Evolutionary conservation across 345 rosid species (phyloP), one percentile per base, ranked within the genome.

Genomic region (Eucalyptus erythrocorys): DNA sequence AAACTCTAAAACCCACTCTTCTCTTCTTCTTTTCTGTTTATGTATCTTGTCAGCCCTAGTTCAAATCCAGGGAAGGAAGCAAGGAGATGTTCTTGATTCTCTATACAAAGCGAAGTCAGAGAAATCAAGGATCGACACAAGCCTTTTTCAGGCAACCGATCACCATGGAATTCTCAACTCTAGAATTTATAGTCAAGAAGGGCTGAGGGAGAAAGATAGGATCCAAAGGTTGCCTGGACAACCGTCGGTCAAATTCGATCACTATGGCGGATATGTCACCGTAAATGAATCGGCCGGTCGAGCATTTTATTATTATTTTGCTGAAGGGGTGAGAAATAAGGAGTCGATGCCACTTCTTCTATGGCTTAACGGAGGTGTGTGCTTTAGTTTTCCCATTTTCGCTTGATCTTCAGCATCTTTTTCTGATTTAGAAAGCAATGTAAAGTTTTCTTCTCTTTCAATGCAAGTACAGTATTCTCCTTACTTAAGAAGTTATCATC

Each of bases 341-440:
- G 90, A 90, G 22, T 89, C 95, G 30, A 49, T 92, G 89, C 97
- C 99, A 87, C 95, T 97, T 89, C 94, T 97, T 93, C 94, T 96
- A 48, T 96, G 99, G 98, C 97, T 97, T 37, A 96, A 96, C 64
- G 99, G 99, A 89, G 98, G 98, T 97, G 24, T 5, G 24, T 48
- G 55, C 27, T 34, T 27, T 21, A 30, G 49, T 45, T 85, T 37
- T 85, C 26, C 14, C 5, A 68, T 34, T 68, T 68, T 68, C 4
- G 2, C 80, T 85, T 40, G 22, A 22, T 37, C 87, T 71, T 16
- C n/a, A n/a, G n/a, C n/a, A n/a, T n/a, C n/a, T n/a, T n/a, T n/a
- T n/a, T n/a, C n/a, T n/a, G n/a, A n/a, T n/a, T n/a, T n/a, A n/a
- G n/a, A n/a, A n/a, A n/a, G n/a, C n/a, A n/a, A n/a, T n/a, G n/a